Evolutionary conservation across 2,329 filamentous ascomycete species (phyloP).

Genomic region (Phaeosphaeria sp.): DNA sequence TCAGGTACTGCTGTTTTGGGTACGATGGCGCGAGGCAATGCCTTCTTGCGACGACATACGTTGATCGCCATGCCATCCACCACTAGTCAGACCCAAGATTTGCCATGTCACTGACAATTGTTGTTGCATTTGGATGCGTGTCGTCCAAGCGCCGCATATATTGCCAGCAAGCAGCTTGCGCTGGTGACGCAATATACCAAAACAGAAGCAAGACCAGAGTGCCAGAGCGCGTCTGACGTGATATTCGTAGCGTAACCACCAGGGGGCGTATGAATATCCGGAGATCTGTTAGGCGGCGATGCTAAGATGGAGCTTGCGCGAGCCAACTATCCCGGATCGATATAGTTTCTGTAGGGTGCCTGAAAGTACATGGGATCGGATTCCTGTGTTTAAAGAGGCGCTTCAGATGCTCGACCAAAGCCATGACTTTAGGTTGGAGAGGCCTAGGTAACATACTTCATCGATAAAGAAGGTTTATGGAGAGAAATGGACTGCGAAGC

Average conservation of each 20-base stretch:
- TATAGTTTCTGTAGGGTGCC: not conserved
- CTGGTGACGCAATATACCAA: not conserved
- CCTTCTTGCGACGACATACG: not conserved
- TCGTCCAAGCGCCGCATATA: not conserved
- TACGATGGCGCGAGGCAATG: not conserved
- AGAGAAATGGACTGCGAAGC: not conserved
- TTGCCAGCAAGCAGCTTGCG: not conserved
- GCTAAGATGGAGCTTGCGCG: not conserved
- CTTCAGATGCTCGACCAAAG: not conserved
- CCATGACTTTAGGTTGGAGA: not conserved
- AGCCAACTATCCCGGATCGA: not conserved
- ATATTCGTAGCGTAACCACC: not conserved
- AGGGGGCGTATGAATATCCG: not conserved
- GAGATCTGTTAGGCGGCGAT: not conserved
- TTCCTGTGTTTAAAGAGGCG: not conserved
- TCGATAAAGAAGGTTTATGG: not conserved
- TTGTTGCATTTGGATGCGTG: not conserved
- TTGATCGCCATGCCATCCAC: not conserved
- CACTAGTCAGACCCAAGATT: not conserved
- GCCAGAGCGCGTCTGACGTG: not conserved
- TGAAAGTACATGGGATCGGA: not conserved
- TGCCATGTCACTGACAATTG: not conserved
- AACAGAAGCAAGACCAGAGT: not conserved
- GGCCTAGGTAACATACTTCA: not conserved
- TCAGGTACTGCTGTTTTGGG: not conserved